These are phyloP conservation scores for Chiua sp. DNA, from an alignment of 1,284 basidiomycete species.

Conservation along the genomic window DNA sequence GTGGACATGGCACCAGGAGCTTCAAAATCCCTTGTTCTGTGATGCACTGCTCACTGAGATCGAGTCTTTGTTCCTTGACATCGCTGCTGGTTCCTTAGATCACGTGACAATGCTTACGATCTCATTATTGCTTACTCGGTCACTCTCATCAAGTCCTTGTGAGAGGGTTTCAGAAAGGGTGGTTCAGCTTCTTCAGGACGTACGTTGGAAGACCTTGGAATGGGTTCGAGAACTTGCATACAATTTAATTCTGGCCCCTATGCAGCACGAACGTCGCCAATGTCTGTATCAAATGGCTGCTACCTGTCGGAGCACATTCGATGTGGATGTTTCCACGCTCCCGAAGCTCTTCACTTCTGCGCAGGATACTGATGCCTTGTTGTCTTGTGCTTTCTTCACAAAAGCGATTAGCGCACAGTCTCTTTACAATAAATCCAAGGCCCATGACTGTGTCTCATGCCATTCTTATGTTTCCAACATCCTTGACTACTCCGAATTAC, in stretches of 20 bases:
- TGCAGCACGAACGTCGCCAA: no score
- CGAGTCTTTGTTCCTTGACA: conserved; percentile 27
- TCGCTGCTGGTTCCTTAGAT: conserved; percentile 46
- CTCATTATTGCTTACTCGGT: conserved; percentile 36
- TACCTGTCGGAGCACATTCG: conserved; percentile 48
- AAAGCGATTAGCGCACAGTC: no score
- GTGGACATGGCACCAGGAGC: conserved; percentile 39
- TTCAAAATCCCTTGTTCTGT: conserved; percentile 38
- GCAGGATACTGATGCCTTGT: conserved; percentile 35
- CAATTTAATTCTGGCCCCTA: conserved; percentile 29
- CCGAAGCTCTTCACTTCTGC: conserved; percentile 21
- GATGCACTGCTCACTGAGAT: conserved; percentile 38
- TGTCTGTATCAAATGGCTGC: conserved; percentile 34
- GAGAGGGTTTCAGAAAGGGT: conserved; percentile 12
- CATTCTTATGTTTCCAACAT: no score
- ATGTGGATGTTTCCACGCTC: conserved; percentile 34
- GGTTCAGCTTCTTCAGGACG: conserved; percentile 31
- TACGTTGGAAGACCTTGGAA: conserved; percentile 35
- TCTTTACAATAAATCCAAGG: neutral
- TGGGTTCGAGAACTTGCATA: conserved; percentile 42
- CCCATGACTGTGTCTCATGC: neutral
- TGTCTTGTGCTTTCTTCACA: conserved; percentile 43
- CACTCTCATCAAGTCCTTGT: conserved; percentile 35
- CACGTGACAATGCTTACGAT: conserved; percentile 39
- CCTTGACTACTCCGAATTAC: conserved; percentile 6